Evolutionary conservation across 495 filamentous ascomycete genomes (phyloP).

Genomic region (Umbilicaria muhlenbergii): DNA sequence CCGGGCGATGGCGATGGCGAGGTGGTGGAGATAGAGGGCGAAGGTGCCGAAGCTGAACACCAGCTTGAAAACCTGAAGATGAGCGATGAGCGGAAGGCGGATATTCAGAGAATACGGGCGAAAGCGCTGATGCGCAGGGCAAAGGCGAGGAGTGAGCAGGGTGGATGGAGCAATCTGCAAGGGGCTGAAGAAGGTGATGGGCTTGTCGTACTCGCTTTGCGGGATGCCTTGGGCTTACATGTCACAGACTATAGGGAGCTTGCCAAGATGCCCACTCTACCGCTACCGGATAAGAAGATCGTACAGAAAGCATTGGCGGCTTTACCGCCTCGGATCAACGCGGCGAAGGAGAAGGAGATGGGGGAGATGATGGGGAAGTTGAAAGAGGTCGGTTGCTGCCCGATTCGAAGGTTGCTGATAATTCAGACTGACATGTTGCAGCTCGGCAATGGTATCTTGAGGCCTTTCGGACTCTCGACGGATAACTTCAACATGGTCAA

Average conservation of each 20-base stretch:
- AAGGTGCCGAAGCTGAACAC: conserved; percentile 45
- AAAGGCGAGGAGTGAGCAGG: conserved; percentile 50
- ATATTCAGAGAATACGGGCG: conserved; percentile 60
- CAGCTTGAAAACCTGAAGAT: conserved; percentile 33
- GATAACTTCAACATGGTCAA: conserved; percentile 89
- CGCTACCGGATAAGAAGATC: conserved; percentile 44
- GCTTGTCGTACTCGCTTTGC: neutral
- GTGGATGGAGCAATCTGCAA: conserved; percentile 68
- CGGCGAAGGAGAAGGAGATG: conserved; percentile 72
- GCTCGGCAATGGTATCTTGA: conserved; percentile 81
- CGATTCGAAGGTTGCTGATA: neutral
- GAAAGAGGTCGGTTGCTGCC: conserved; percentile 49
- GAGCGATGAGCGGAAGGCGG: conserved; percentile 34
- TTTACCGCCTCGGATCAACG: conserved; percentile 51
- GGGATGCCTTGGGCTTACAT: neutral
- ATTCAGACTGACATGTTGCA: conserved; percentile 17
- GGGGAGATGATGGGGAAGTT: conserved; percentile 93
- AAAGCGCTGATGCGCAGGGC: conserved; percentile 82
- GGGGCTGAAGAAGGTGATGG: conserved; percentile 46
- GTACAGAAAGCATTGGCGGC: conserved; percentile 46
- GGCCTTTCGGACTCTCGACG: conserved; percentile 83
- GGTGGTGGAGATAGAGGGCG: conserved; percentile 35
- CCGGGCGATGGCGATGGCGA: conserved; percentile 14
- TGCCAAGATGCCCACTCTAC: conserved; percentile 38
- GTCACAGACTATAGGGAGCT: conserved; percentile 44